Evolutionary conservation across 352 stramenopile species (phyloP), one percentile per base, ranked within the genome.

Genomic region (Phytophthora sojae): DNA sequence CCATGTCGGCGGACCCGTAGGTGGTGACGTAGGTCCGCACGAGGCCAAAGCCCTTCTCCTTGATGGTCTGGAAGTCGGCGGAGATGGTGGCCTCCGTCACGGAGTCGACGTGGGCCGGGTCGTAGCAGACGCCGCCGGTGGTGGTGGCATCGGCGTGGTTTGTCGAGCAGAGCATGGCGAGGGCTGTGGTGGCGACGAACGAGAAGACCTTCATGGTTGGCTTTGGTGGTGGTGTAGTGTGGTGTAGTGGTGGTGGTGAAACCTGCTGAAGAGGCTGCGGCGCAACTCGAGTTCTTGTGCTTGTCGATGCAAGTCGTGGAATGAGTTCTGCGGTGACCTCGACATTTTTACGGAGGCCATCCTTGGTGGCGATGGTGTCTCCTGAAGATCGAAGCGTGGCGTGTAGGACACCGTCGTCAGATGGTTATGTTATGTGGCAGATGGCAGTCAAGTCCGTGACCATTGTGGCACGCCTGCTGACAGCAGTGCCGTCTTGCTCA

Each of bases 11-110:
- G 21, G 59, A 53, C 29, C 65, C 67, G 51, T 76, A 82, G 29
- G 66, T 76, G 60, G 80, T 86, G 69, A 85, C 79, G 72, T 81
- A 90, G 42, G 82, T 90, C 42, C 82, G 80, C 14, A 90, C 67
- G 50, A 70, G 62, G 19, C 65, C 71, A 71, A 88, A 88, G 19
- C 73, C 71, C 42, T 73, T 78, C 30, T 74, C 57, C 49, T 83
- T 85, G 76, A 90, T 88, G 53, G 47, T 42, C 42, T 78, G 61
- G 47, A 88, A 78, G 64, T 89, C 80, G 15, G 59, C 51, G 14
- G 69, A 75, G 66, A 90, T 82, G 45, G 79, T 77, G 26, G 74
- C 54, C 5, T 61, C 57, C 3, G 77, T 82, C 51, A 88, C 66
- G n/a, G 64, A 72, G 26, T 61, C 55, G 25, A 79, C 73, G 49